Evolutionary conservation across 2,329 filamentous ascomycete species (phyloP).

Genomic region (Talaromyces sp.): DNA sequence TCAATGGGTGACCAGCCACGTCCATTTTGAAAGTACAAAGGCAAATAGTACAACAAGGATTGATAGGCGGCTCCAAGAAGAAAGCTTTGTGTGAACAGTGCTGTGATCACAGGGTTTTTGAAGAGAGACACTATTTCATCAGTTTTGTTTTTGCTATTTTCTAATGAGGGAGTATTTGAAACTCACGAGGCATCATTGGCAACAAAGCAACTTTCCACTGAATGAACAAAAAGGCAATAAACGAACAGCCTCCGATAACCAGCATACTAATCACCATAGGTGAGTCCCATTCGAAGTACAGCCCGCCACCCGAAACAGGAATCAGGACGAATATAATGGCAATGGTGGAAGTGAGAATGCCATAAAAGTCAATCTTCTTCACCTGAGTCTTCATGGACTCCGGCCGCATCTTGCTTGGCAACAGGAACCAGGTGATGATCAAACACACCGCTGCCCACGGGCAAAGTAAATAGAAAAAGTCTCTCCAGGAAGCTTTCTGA

Average conservation of each 20-base stretch:
- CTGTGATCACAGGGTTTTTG: conserved; percentile 46
- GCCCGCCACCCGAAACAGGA: conserved; percentile 57
- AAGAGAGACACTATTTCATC: conserved; percentile 42
- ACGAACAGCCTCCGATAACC: conserved; percentile 41
- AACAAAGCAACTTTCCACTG: conserved; percentile 53
- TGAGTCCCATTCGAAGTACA: conserved; percentile 53
- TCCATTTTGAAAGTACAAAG: conserved; percentile 58
- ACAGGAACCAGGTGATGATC: conserved; percentile 45
- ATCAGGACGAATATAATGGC: conserved; percentile 58
- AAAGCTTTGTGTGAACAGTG: conserved; percentile 55
- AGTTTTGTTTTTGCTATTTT: conserved; percentile 10
- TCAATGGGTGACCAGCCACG: conserved; percentile 39
- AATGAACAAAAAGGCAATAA: conserved; percentile 48
- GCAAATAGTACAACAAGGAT: conserved; percentile 55
- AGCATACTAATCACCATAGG: conserved; percentile 58
- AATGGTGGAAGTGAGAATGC: conserved; percentile 49
- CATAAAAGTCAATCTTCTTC: conserved; percentile 55
- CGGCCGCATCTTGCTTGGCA: conserved; percentile 47
- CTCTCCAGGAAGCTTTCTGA: conserved; percentile 39
- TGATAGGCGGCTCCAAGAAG: conserved; percentile 58
- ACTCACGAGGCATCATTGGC: conserved; percentile 55
- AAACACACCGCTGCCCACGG: conserved; percentile 47
- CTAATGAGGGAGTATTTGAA: conserved; percentile 1
- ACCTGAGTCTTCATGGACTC: conserved; percentile 44
- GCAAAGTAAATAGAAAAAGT: conserved; percentile 47